Evolutionary conservation across 2,329 filamentous ascomycete genomes (phyloP), one percentile per base, ranked within the genome.

Genomic region (Chrysoporthe austroafricana): DNA sequence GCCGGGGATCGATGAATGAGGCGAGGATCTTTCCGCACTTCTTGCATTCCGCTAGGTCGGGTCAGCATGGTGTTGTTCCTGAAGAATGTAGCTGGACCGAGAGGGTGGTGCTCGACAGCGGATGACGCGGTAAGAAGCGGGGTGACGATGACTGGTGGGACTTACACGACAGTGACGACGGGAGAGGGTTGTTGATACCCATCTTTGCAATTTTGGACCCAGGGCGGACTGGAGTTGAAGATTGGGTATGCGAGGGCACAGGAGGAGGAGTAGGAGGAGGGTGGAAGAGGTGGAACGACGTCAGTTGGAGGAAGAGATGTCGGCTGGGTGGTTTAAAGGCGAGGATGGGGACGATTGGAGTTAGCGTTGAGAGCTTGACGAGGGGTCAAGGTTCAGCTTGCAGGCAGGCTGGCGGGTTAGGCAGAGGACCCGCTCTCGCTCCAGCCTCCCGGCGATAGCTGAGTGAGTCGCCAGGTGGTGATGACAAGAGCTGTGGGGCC

Each of bases 21-120:
- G 92, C 88, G 73, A 99, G 87, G 76, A 98, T 98, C 85, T 97
- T 97, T 77, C 92, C 92, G 77, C 94, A 96, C 82, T 99, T 99
- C 80, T 91, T 96, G 83, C 96, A 98, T 83, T 99, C 96, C 83
- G 93, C 95, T 97, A 80, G 32, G 50, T 42, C 73, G 13, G 13
- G 64, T 71, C 56, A 71, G 62, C 66, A 13, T 58, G 18, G 36
- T 13, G 1, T 7, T 16, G 3, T n/a, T 8, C 4, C 11, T 3
- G 8, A 4, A n/a, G 7, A 60, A 26, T 26, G 36, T 42, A n/a
- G 42, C 57, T 61, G 66, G 66, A 66, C 65, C 65, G 16, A 62
- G 56, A 14, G n/a, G 43, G 46, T 36, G 21, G 13, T 46, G 54
- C 14, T 11, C 7, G 36, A 2, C 13, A 26, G 32, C 42, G 58